Evolutionary conservation across 257 asterid species (phyloP).

Genomic region (Verbascum thapsus): DNA sequence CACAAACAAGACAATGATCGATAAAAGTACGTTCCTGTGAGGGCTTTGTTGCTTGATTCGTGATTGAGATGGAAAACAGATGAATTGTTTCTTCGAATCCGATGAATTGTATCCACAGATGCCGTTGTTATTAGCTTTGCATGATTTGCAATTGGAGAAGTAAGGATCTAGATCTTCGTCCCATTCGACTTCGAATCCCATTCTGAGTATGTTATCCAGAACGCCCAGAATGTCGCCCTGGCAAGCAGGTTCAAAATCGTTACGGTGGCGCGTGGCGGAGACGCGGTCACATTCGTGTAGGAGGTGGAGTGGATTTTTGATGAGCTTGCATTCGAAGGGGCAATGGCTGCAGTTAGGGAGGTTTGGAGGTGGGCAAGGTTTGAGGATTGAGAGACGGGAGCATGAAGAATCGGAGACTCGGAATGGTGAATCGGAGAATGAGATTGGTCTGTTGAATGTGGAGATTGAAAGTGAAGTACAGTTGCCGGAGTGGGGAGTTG

Average conservation of each 20-base stretch:
- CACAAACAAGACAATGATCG: constrained; percentile 46
- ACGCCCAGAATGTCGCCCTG: constrained; percentile 71
- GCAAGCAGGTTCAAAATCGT: constrained; percentile 65
- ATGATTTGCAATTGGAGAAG: constrained; percentile 62
- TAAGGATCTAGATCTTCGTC: constrained; percentile 70
- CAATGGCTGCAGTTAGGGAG: constrained; percentile 79
- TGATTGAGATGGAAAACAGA: constrained; percentile 49
- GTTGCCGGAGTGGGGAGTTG: constrained; percentile 34
- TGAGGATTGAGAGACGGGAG: constrained; percentile 70
- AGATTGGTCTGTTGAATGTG: constrained; percentile 51
- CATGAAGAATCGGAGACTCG: constrained; percentile 79
- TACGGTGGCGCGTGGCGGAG: constrained; percentile 49
- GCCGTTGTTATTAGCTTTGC: constrained; percentile 49
- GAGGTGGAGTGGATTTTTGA: constrained; percentile 59
- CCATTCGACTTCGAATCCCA: constrained; percentile 84
- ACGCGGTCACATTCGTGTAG: constrained; percentile 57
- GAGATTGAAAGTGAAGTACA: constrained; percentile 50
- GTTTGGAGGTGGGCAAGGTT: constrained; percentile 62
- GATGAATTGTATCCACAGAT: constrained; percentile 80
- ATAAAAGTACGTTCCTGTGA: constrained; percentile 45
- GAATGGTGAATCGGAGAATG: constrained; percentile 71
- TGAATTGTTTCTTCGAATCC: constrained; percentile 52
- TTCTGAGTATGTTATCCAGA: constrained; percentile 56
- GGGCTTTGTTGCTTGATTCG: constrained; percentile 45
- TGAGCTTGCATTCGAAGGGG: constrained; percentile 69